Conservation (phyloP, 805 yeast genomes). For the Metschnikowia continentalis region DNA sequence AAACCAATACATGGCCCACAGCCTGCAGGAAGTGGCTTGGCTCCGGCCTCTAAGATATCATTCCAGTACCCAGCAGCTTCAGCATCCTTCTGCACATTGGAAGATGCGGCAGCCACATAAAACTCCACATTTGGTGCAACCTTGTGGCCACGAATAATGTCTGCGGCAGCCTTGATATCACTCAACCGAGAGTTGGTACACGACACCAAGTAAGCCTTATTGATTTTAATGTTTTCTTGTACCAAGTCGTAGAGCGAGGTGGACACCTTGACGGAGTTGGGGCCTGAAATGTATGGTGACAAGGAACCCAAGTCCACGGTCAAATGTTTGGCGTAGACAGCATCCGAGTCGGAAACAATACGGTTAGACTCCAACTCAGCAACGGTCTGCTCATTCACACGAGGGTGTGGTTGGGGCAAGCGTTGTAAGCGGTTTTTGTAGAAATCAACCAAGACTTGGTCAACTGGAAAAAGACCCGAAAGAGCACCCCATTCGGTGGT, state of each 20-base stretch:
- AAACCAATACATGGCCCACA: conserved; percentile 99
- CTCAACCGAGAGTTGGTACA: conserved; percentile 94
- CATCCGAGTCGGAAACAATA: conserved; percentile 62
- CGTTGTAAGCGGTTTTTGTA: conserved; percentile 59
- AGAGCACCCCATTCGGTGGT: conserved; percentile 50
- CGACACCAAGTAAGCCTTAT: conserved; percentile 96
- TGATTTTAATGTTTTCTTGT: conserved; percentile 64
- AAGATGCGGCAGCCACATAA: conserved; percentile 96
- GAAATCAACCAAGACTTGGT: conserved; percentile 69
- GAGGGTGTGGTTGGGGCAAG: conserved; percentile 74
- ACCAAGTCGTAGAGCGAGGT: conserved; percentile 74
- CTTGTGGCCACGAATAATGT: conserved; percentile 73
- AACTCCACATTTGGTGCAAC: conserved; percentile 89
- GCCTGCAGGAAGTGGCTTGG: conserved; percentile 93
- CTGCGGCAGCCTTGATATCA: conserved; percentile 93
- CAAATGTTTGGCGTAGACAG: conserved; percentile 84
- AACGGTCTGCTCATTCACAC: conserved; percentile 65
- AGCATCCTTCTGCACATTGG: conserved; percentile 89
- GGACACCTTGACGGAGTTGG: conserved; percentile 92
- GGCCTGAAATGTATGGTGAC: conserved; percentile 91
- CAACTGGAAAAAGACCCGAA: conserved; percentile 97
- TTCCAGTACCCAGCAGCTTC: conserved; percentile 92
- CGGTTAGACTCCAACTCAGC: conserved; percentile 44
- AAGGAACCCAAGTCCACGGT: conserved; percentile 74
- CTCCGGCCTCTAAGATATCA: conserved; percentile 84